Conservation (phyloP, 2,329 filamentous ascomycete genomes). For the Botryotinia narcissicola region DNA sequence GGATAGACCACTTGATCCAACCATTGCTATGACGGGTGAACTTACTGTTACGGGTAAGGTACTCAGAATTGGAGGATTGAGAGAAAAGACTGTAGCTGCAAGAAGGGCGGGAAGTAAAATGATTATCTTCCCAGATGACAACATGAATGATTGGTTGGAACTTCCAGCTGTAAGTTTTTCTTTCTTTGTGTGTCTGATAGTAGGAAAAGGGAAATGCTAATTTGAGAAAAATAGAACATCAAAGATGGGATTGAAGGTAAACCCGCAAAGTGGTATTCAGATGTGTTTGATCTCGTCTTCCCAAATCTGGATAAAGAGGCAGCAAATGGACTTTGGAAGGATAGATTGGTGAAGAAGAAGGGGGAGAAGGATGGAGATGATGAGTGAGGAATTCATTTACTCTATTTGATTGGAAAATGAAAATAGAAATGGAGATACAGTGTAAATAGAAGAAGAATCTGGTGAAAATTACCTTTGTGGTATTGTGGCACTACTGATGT, state of each 20-base stretch:
- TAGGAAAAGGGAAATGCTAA: constrained; percentile 23
- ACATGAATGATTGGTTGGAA: constrained; percentile 95
- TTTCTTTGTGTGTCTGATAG: neutral
- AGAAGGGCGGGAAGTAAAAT: constrained; percentile 87
- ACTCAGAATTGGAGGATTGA: constrained; percentile 84
- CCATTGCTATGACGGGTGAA: constrained; percentile 96
- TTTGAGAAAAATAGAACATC: constrained; percentile 71
- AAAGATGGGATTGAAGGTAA: constrained; percentile 93
- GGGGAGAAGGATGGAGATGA: constrained; percentile 33
- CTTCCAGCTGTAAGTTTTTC: constrained; percentile 77
- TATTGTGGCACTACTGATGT: neutral
- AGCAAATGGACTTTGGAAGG: constrained; percentile 63
- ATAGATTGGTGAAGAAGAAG: constrained; percentile 36
- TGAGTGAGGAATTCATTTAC: constrained; percentile 24
- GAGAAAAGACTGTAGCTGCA: constrained; percentile 97
- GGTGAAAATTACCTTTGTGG: neutral
- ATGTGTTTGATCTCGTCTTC: constrained; percentile 92
- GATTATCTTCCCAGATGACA: constrained; percentile 93
- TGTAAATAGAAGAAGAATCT: constrained; percentile 1
- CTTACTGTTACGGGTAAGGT: constrained; percentile 97
- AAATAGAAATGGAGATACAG: neutral
- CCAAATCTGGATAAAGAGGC: constrained; percentile 69
- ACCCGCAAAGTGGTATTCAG: constrained; percentile 87
- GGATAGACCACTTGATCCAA: constrained; percentile 73
- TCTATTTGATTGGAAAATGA: neutral